Conservation (phyloP, 2,329 filamentous ascomycete species). For the Basipetospora sp. region DNA sequence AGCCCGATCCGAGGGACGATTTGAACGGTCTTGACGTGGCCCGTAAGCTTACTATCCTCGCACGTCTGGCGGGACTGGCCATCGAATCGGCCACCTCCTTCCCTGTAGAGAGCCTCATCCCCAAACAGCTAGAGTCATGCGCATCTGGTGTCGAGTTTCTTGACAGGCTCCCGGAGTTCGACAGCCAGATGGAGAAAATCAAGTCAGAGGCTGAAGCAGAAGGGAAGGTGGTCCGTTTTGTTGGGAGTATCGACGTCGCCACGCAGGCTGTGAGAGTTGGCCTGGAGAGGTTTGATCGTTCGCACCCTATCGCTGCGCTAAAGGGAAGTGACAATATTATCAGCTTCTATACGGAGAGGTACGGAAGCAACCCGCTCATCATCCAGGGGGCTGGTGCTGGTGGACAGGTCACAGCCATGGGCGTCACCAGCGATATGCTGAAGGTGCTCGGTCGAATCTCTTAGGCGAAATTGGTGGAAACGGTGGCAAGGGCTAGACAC, state of each 20-base stretch:
- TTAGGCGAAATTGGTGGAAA: too few relatives aligned
- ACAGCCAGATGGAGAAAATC: constrained; percentile 74
- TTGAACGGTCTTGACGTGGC: constrained; percentile 82
- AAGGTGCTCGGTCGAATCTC: constrained; percentile 67
- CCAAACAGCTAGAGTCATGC: constrained; percentile 65
- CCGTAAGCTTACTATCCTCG: constrained; percentile 90
- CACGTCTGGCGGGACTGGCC: constrained; percentile 65
- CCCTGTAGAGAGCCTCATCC: constrained; percentile 87
- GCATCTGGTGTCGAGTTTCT: constrained; percentile 76
- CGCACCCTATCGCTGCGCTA: constrained; percentile 80
- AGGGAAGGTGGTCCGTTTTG: constrained; percentile 85
- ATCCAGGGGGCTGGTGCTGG: constrained; percentile 90
- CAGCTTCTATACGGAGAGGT: constrained; percentile 93
- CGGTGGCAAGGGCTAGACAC: too few relatives aligned
- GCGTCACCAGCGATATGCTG: constrained; percentile 81
- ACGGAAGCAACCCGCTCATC: constrained; percentile 79
- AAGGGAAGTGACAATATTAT: constrained; percentile 99
- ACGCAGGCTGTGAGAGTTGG: constrained; percentile 77
- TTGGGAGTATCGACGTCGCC: constrained; percentile 81
- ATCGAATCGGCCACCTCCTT: constrained; percentile 77
- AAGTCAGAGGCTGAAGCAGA: constrained; percentile 74
- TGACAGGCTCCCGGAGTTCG: constrained; percentile 62
- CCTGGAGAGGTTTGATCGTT: constrained; percentile 73
- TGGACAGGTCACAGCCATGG: constrained; percentile 93
- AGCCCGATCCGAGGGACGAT: constrained; percentile 75